Base-by-base conservation (phyloP, 805 yeast genomes). In the Nakazawaea peltata region DNA sequence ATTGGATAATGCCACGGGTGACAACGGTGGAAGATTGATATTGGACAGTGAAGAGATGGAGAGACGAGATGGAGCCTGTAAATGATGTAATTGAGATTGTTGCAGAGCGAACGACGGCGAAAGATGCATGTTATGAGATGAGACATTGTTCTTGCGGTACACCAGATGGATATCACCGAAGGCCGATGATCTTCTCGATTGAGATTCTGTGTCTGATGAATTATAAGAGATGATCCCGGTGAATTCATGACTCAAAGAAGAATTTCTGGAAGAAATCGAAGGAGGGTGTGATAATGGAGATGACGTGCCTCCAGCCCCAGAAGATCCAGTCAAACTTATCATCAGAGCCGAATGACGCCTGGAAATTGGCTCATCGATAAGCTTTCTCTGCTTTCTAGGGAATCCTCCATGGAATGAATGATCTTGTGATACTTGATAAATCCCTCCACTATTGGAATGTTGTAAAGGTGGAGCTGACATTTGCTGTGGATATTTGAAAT, bases 221-320 rank as follows among this genome's bases (percentile, higher is more conserved):
- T 37, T 36, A 21, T 37, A 38, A 4, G 42, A 38, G 18, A 53
- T 46, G 19, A 53, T 31, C n/a, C 56, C 53, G 5, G 57, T 49
- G 32, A 46, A 50, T 23, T 54, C 59, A 1, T 56, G 44, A 11
- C 56, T 51, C 27, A 55, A 47, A 4, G 60, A 55, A 2, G 57
- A 51, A 28, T 52, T 53, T 32, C 60, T 41, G 2, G 59, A 54
- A n/a, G 37, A 36, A 4, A 39, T 24, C 3, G 40, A 33, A 7
- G 57, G 51, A 6, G 51, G 41, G 28, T 48, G 49, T 11, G 60
- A 55, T 19, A 53, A 38, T 6, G 60, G 59, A 4, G 60, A 52
- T 21, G 41, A 32, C 7, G 41, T 36, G n/a, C 34, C 39, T n/a
- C n/a, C n/a, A n/a, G n/a, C n/a, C n/a, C n/a, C n/a, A n/a, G n/a